Base-by-base conservation (phyloP, 225 moss, liverwort and hornwort genomes). In the Thuidium tamariscinum region DNA sequence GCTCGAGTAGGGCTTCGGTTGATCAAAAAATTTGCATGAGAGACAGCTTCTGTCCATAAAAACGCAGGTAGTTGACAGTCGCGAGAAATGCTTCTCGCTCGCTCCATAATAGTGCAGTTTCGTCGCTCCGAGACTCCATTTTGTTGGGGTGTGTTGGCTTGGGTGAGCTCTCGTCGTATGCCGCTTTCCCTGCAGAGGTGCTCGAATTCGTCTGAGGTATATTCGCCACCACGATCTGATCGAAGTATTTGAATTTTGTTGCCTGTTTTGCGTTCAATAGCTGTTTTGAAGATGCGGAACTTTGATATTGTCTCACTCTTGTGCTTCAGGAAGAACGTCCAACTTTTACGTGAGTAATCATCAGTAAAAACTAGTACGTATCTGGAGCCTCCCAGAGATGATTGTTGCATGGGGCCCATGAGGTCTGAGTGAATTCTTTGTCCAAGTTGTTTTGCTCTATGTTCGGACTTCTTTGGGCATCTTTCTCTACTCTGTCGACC, bases 361-460 rank as follows among this genome's bases (percentile, higher is more conserved):
- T 42, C 2, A 1, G 72, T 72, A 10, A 72, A 42, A 0, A 72
- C 3, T 7, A 72, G 4, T 1, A 7, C 39, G 3, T 68, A 39
- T 2, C 4, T 1, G 2, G 39, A 36, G 0, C 37, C 37, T 21
- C 15, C 15, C 0, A 72, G 26, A 0, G 72, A 72, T 0, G 4
- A 1, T 2, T 27, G 13, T 7, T 27, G 27, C 46, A 72, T 46
- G 12, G 44, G 44, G 2, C 72, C 72, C 13, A 44, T 72, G 14
- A 72, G 13, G 5, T 72, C 27, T 2, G 5, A 27, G 15, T 72
- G 16, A 1, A 72, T 44, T 10, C 11, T 0, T 20, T 68, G 22
- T 1, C 37, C 21, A 3, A 11, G 37, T 6, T 1, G 21, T 2
- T 0, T 6, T 1, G 68, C 68, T 11, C 4, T 20, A 2, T 20